A percentile compares a stretch with the other conserved stretches of the same genome.
Evolutionary conservation across 108 stramenopile genomes (phyloP).

Genomic region (Parmales sp.): DNA sequence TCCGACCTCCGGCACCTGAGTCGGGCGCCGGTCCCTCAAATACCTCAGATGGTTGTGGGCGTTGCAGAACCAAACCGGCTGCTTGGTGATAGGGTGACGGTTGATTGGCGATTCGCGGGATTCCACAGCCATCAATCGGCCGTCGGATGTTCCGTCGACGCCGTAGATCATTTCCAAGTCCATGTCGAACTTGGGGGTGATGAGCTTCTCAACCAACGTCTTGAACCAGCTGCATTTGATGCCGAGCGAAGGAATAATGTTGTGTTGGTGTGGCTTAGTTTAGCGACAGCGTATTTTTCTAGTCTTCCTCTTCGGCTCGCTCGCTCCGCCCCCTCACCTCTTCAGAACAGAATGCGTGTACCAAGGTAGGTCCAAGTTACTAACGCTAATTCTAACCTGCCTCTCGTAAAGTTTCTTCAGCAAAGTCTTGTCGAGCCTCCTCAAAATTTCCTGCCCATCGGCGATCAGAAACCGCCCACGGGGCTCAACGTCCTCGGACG

Average conservation of each 20-base stretch:
- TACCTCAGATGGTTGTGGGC: conserved; percentile 80
- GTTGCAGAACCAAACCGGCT: conserved; percentile 83
- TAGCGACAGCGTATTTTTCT: too few species aligned
- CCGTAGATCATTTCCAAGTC: conserved; percentile 83
- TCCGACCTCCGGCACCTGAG: conserved; percentile 81
- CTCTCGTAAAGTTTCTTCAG: conserved; percentile 63
- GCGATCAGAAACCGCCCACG: conserved; percentile 69
- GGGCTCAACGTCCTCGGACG: conserved; percentile 75
- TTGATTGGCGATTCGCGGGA: conserved; percentile 71
- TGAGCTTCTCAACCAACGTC: conserved; percentile 53
- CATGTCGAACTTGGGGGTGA: conserved; percentile 87
- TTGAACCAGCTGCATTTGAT: too few species aligned
- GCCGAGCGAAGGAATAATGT: too few species aligned
- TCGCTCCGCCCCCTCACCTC: not conserved
- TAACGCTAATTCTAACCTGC: conserved; percentile 67
- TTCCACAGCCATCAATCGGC: conserved; percentile 65
- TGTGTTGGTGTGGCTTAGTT: too few species aligned
- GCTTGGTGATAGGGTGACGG: conserved; percentile 72
- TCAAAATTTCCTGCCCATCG: conserved; percentile 74
- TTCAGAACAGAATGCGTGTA: not conserved
- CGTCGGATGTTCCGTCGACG: conserved; percentile 71
- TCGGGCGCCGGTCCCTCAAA: conserved; percentile 68
- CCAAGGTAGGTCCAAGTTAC: conserved; percentile 33
- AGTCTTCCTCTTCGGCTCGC: not conserved
- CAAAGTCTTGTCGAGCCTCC: conserved; percentile 58